Base-by-base conservation (phyloP, 306 rosid species). In the Corylus heterophylla region DNA sequence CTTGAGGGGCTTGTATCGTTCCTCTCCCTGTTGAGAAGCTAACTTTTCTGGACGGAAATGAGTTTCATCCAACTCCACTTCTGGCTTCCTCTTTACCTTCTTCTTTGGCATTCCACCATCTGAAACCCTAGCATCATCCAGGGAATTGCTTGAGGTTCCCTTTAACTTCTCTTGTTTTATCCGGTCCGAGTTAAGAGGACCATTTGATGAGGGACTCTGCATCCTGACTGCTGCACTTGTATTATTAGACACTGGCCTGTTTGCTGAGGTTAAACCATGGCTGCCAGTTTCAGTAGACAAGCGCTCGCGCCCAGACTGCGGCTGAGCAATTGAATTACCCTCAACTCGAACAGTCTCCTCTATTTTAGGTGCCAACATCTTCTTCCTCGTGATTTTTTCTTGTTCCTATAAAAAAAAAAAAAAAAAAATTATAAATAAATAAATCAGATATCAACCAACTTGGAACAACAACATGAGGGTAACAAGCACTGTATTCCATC, bases 31-130 rank as follows among this genome's bases (percentile, higher is more conserved):
- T 78, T 69, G 86, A 44, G 88, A 69, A 76, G 84, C 58, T 66
- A 79, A 54, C 84, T 89, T 92, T 83, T 91, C 98, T 0, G 87
- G 81, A 59, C 90, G 89, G 64, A 67, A 73, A 71, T 83, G 90
- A 56, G 82, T 82, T 82, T 86, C 93, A 18, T 91, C 94, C 69
- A 79, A 80, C 77, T 93, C 98, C 44, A 54, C 64, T 62, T 91
- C 99, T 45, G 96, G 89, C 86, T 82, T 96, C 83, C 94, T 89
- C 89, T 90, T 96, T 45, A 79, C 83, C 89, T 96, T 92, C 85
- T 89, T 94, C 89, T 90, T 96, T 48, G 82, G 76, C 77, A 88
- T 18, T 8, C 79, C 83, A 51, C 87, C 90, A n/a, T 94, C 95
- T 13, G 83, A 91, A 56, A 79, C 82, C 82, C 91, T 85, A 0